A percentile compares a stretch with the other conserved stretches of the same genome.
Conservation (phyloP, 2,329 filamentous ascomycete genomes). For the Lecanicillium sp. region DNA sequence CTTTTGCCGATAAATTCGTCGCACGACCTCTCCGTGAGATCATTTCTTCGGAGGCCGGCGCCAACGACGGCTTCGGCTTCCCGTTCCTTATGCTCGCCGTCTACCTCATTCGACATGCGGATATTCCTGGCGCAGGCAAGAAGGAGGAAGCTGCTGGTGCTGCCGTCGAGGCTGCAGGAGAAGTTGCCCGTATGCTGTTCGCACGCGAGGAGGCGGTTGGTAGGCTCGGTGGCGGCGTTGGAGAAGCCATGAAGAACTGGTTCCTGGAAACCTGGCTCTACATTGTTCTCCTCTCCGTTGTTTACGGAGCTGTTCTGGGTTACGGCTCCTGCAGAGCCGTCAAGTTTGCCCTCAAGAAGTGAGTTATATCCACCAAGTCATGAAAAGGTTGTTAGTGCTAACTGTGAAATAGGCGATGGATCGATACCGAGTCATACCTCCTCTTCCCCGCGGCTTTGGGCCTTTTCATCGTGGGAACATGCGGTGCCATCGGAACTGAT, state of each 20-base stretch:
- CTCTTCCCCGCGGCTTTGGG: constrained; percentile 44
- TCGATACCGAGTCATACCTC: constrained; percentile 47
- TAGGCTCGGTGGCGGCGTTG: constrained; percentile 42
- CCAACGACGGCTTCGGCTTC: constrained; percentile 56
- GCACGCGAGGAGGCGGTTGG: constrained; percentile 31
- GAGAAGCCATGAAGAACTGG: constrained; percentile 48
- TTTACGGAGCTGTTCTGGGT: constrained; percentile 45
- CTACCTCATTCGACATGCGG: constrained; percentile 47
- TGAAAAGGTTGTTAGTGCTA: background rate
- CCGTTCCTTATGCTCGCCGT: constrained; percentile 53
- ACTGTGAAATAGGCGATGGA: constrained; percentile 34
- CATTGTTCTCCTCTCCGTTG: constrained; percentile 44
- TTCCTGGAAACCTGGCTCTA: constrained; percentile 53
- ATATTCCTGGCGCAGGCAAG: constrained; percentile 20
- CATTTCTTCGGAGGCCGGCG: constrained; percentile 54
- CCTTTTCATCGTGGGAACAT: constrained; percentile 50
- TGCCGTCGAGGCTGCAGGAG: background rate
- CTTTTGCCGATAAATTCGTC: constrained; percentile 54
- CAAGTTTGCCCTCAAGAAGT: constrained; percentile 30
- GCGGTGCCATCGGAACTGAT: constrained; percentile 49
- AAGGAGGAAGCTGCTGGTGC: constrained; percentile 5
- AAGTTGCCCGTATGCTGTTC: constrained; percentile 9
- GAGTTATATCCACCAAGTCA: constrained; percentile 2
- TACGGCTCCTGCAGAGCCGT: constrained; percentile 38
- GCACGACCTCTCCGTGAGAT: constrained; percentile 49